Evolutionary conservation across 208 protist species (phyloP), one percentile per base, ranked within the genome.

Genomic region (Trypanosoma vivax): DNA sequence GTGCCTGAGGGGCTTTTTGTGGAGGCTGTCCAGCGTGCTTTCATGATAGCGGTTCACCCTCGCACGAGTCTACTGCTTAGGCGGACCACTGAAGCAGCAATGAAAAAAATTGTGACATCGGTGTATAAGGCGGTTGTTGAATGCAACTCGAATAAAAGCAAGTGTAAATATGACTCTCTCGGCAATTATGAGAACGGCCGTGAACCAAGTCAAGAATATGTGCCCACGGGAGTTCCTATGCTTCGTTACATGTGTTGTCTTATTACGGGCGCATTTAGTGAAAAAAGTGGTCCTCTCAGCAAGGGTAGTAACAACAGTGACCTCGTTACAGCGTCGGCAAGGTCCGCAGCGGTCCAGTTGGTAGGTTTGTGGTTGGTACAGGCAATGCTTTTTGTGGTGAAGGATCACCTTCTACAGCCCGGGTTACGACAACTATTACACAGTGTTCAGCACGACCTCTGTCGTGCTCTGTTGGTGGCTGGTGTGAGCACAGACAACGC

Each of bases 341-440:
- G n/a, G n/a, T n/a, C n/a, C 30, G 48, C 73, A 3, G 51, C 59
- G 6, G 62, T 86, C n/a, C 83, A 95, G 52, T 65, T 95, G 18
- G 76, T 83, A 52, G 88, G 88, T 0, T 66, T 95, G 2, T 50
- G 41, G 16, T 54, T 95, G 27, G 83, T 77, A 10, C 83, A 92
- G 54, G 42, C 48, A 18, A 79, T 77, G 14, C 53, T 94, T 4
- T 66, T 83, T 35, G 53, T 73, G 16, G 35, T 94, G 28, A 50
- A 73, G 13, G 52, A 72, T 50, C 31, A 45, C 37, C 40, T 62
- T 28, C 39, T 52, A 27, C 24, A 46, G n/a, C 46, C 42, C 13
- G 33, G 50, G 11, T 58, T 40, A 28, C 45, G 47, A 29, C 34
- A 59, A 5, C 23, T 92, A 38, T 69, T 86, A 19, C 41, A 70